phyloP scores from a whole-genome alignment of 169 alveolate genomes.

The Plasmodium gaboni region DNA sequence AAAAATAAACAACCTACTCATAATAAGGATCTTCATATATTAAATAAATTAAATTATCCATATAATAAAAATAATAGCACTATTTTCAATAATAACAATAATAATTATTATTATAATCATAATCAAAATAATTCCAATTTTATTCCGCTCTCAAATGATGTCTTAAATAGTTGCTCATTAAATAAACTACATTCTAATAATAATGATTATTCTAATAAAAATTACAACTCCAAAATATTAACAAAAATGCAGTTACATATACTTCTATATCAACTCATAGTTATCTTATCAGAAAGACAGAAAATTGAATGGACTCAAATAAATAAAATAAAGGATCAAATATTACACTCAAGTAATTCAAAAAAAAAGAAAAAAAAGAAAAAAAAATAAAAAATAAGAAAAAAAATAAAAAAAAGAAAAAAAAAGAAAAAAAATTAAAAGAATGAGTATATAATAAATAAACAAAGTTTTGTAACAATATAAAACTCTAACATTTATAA shows the following conservation, averaged over 20 bases:
- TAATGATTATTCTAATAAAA: slow-evolving; percentile 8
- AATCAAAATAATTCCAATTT: neutral
- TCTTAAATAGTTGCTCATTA: neutral
- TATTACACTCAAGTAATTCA: slow-evolving; percentile 17
- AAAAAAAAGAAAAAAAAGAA: slow-evolving; percentile 13
- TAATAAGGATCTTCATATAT: neutral
- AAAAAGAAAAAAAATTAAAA: neutral
- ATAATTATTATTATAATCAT: neutral
- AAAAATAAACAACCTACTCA: neutral
- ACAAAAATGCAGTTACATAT: slow-evolving; percentile 59
- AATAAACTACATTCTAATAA: neutral
- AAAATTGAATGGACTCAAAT: slow-evolving; percentile 60
- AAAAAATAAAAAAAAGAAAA: neutral
- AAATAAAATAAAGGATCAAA: slow-evolving; percentile 28
- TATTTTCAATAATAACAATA: neutral
- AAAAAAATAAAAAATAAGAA: neutral
- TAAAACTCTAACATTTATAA: no score
- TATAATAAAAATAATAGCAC: neutral
- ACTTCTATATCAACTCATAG: slow-evolving; percentile 54
- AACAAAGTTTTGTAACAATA: no score
- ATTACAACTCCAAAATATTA: slow-evolving; percentile 28
- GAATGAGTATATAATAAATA: neutral
- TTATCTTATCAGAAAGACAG: slow-evolving; percentile 47
- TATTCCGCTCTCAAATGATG: neutral
- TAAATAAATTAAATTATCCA: slow-evolving; percentile 14